Evolutionary conservation across 495 filamentous ascomycete species (phyloP).

Genomic region (Ramalina peruviana): DNA sequence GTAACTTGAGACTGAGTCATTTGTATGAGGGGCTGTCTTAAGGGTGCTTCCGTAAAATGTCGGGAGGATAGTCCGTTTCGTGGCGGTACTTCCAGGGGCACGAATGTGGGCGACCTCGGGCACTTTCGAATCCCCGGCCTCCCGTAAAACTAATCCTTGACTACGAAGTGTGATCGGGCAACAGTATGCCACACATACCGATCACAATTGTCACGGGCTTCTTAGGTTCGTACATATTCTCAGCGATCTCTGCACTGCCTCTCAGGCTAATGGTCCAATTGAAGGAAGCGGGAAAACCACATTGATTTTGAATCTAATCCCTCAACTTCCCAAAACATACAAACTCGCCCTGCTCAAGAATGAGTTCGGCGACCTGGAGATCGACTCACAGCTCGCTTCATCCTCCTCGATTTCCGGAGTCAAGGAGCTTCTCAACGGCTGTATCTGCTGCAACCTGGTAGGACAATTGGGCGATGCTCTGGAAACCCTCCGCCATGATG

Average conservation of each 20-base stretch:
- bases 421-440: constrained; percentile 83
- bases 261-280: neutral
- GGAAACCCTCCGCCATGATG: constrained; percentile 44
- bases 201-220: constrained; percentile 94
- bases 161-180: neutral
- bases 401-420: constrained; percentile 75
- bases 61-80: no score
- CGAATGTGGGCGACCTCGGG: no score
- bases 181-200: constrained; percentile 52
- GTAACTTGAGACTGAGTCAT: no score
- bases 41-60: no score
- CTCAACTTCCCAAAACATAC: constrained; percentile 66
- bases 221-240: constrained; percentile 32
- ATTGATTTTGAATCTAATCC: constrained; percentile 75
- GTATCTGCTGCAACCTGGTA: constrained; percentile 97
- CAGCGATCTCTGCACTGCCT: neutral
- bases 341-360: constrained; percentile 92
- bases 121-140: no score
- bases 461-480: constrained; percentile 77
- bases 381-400: constrained; percentile 81
- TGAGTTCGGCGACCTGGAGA: constrained; percentile 87
- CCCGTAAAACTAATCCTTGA: neutral
- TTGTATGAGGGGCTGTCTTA: no score
- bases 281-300: constrained; percentile 62
- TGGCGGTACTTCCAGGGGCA: no score